These are phyloP conservation scores for Chalciporus piperatus DNA, from an alignment of 768 basidiomycete species.

Conservation along the genomic window DNA sequence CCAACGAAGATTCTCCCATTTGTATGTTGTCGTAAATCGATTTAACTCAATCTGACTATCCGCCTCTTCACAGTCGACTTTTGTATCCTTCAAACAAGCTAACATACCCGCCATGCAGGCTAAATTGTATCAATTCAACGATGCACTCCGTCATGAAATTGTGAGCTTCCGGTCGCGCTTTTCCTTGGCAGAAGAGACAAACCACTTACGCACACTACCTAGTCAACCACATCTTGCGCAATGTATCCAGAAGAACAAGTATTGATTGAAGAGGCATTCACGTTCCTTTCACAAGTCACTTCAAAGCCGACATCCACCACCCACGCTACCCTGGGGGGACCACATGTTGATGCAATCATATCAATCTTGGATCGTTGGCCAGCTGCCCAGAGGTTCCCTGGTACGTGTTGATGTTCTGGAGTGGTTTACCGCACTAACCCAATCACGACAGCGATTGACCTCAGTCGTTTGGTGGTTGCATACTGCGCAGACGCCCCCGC, in stretches of 20 bases:
- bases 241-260: conserved; percentile 64
- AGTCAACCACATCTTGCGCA: conserved; percentile 72
- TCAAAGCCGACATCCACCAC: conserved; percentile 31
- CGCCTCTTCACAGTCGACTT: conserved; percentile 44
- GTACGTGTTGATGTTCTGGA: conserved; percentile 34
- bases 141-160: conserved; percentile 61
- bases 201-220: neutral
- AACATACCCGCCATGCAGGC: conserved; percentile 75
- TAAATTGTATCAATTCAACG: conserved; percentile 76
- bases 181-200: neutral
- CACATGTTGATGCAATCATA: conserved; percentile 61
- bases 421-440: neutral
- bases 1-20: conserved; percentile 49
- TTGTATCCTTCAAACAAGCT: conserved; percentile 82
- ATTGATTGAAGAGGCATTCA: conserved; percentile 60
- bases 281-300: conserved; percentile 51
- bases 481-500: conserved; percentile 56
- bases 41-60: neutral
- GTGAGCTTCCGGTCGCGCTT: conserved; percentile 39
- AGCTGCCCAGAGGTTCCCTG: conserved; percentile 65
- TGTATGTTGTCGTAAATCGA: conserved; percentile 33
- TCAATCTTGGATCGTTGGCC: conserved; percentile 77
- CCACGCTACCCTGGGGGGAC: conserved; percentile 35
- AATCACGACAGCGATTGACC: conserved; percentile 67
- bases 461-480: conserved; percentile 71